These are phyloP conservation scores for Candida tetrigidarum DNA, from an alignment of 1,139 yeast species.

Conservation along the genomic window DNA sequence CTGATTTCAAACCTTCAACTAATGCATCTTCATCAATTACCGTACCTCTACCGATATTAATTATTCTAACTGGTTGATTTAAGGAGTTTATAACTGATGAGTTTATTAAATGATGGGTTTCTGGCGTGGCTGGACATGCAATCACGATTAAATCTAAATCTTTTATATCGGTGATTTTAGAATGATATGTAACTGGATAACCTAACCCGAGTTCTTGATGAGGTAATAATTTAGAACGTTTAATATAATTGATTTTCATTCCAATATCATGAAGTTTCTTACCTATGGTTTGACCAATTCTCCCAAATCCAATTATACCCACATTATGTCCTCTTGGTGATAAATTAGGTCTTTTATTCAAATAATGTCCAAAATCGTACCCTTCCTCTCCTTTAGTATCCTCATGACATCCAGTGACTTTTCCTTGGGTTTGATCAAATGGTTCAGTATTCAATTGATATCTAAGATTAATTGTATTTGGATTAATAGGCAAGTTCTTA, in stretches of 20 bases:
- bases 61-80: slow-evolving; percentile 58
- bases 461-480: slow-evolving; percentile 17
- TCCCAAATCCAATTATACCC: slow-evolving; percentile 78
- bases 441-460: slow-evolving; percentile 13
- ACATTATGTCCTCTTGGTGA: slow-evolving; percentile 64
- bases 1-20: slow-evolving; percentile 65
- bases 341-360: slow-evolving; percentile 35
- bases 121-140: slow-evolving; percentile 68
- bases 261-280: slow-evolving; percentile 59
- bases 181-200: slow-evolving; percentile 51
- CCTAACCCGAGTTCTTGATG: slow-evolving; percentile 41
- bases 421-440: slow-evolving; percentile 15
- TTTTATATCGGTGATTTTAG: slow-evolving; percentile 38
- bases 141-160: slow-evolving; percentile 62
- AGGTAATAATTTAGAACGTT: slow-evolving; percentile 51
- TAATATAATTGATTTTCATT: slow-evolving; percentile 67
- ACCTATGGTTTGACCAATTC: slow-evolving; percentile 72
- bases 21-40: slow-evolving; percentile 79
- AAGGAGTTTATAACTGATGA: slow-evolving; percentile 49
- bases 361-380: slow-evolving; percentile 54
- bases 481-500: slow-evolving; percentile 18
- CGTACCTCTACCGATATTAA: slow-evolving; percentile 79
- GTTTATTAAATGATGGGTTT: slow-evolving; percentile 62
- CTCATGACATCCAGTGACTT: slow-evolving; percentile 4
- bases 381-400: too few species aligned